Evolutionary conservation across 2,329 filamentous ascomycete species (phyloP).

Genomic region (Chaetomium strumarium): DNA sequence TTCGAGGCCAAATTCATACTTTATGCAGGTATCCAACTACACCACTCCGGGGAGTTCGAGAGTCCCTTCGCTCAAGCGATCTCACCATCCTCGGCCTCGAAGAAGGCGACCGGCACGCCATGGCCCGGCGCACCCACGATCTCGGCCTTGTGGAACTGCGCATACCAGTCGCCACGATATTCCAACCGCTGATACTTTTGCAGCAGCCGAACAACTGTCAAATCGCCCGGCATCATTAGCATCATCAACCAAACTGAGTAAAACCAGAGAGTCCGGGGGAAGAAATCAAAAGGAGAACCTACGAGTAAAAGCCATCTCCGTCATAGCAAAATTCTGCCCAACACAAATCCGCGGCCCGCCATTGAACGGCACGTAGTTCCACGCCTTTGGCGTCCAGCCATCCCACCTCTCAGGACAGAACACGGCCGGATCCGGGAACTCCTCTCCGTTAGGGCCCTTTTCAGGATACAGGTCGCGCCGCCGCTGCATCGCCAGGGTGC

Average conservation of each 20-base stretch:
- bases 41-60: too few species aligned
- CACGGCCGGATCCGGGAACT: conserved; percentile 25
- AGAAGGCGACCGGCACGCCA: conserved; percentile 38
- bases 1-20: too few species aligned
- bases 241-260: too few species aligned
- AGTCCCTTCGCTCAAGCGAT: conserved; percentile 22
- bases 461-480: conserved; percentile 27
- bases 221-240: not conserved
- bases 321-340: conserved; percentile 54
- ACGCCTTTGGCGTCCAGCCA: conserved; percentile 27
- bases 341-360: conserved; percentile 43
- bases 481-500: conserved; percentile 28
- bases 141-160: conserved; percentile 40
- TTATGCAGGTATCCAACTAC: too few species aligned
- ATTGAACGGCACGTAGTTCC: conserved; percentile 36
- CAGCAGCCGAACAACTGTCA: conserved; percentile 43
- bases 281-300: conserved; percentile 21
- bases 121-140: conserved; percentile 39
- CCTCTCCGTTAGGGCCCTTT: conserved; percentile 9
- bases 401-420: conserved; percentile 31
- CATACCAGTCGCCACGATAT: conserved; percentile 40
- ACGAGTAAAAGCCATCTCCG: conserved; percentile 49
- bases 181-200: conserved; percentile 55
- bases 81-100: conserved; percentile 27
- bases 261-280: too few species aligned